These are phyloP conservation scores for Farysia itapuensis DNA, from an alignment of 1,284 basidiomycete species.

Conservation along the genomic window DNA sequence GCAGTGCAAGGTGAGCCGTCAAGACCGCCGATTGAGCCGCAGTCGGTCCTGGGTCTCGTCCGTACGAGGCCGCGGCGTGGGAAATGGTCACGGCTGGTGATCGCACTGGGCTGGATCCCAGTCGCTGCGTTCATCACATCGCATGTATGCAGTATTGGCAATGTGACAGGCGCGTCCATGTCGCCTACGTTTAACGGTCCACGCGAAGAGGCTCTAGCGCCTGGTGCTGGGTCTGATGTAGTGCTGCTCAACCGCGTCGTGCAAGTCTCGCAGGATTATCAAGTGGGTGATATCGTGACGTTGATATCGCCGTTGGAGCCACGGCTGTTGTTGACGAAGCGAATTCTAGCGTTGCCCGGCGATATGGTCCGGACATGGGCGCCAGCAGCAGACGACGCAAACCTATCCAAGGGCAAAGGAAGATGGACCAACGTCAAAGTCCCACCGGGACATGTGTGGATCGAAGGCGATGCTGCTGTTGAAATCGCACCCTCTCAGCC, in stretches of 20 bases:
- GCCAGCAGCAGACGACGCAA: not conserved
- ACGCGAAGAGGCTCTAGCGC: constrained; percentile 21
- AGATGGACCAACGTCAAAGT: constrained; percentile 40
- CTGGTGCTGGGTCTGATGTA: constrained; percentile 64
- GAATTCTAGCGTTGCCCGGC: constrained; percentile 65
- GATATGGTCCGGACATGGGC: constrained; percentile 62
- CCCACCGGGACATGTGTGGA: constrained; percentile 61
- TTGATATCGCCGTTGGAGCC: constrained; percentile 64
- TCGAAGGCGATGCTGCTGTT: constrained; percentile 65
- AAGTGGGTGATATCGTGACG: constrained; percentile 64
- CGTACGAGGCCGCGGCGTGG: too few relatives aligned
- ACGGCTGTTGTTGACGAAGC: constrained; percentile 63
- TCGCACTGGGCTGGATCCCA: constrained; percentile 63
- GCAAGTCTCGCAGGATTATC: constrained; percentile 51
- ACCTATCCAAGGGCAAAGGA: not conserved
- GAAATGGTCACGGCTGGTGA: too few relatives aligned
- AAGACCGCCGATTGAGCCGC: too few relatives aligned
- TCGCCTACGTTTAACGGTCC: constrained; percentile 35
- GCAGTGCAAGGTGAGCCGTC: too few relatives aligned
- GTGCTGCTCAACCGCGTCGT: constrained; percentile 64
- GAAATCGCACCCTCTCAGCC: constrained; percentile 16
- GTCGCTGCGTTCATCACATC: constrained; percentile 63
- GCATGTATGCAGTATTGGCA: constrained; percentile 62
- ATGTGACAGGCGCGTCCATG: constrained; percentile 62
- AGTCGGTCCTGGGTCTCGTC: too few relatives aligned